These are phyloP conservation scores for Ogataea siamensis DNA, from an alignment of 805 yeast species.

Conservation along the genomic window DNA sequence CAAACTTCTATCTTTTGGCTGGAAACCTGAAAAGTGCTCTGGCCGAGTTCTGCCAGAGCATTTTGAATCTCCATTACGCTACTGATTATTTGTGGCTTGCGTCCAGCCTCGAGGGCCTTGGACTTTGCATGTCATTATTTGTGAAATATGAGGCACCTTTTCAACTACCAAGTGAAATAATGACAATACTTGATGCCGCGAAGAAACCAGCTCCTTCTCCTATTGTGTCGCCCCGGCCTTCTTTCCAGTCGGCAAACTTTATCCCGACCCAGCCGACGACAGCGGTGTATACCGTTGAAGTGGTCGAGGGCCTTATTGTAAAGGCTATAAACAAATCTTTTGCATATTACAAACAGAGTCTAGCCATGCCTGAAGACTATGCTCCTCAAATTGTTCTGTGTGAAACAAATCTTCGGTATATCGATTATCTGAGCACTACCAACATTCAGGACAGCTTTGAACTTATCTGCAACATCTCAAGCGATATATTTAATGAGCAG, in stretches of 20 bases:
- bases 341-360: conserved; percentile 49
- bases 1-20: conserved; percentile 72
- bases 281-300: conserved; percentile 20
- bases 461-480: conserved; percentile 49
- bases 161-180: conserved; percentile 41
- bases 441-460: conserved; percentile 43
- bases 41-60: conserved; percentile 71
- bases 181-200: conserved; percentile 24
- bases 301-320: conserved; percentile 37
- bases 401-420: conserved; percentile 64
- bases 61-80: conserved; percentile 51
- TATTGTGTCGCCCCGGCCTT: conserved; percentile 47
- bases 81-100: conserved; percentile 87
- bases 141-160: conserved; percentile 54
- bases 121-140: conserved; percentile 60
- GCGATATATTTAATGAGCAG: conserved; percentile 44
- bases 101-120: conserved; percentile 79
- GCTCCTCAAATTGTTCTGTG: conserved; percentile 81
- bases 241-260: conserved; percentile 34
- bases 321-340: conserved; percentile 39
- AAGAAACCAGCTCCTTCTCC: conserved; percentile 33
- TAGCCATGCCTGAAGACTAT: conserved; percentile 61
- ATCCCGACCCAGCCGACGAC: conserved; percentile 8
- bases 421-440: conserved; percentile 56
- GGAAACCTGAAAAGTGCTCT: conserved; percentile 77